Percentiles rank a stretch among this genome's conserved stretches.
Conservation (phyloP, 805 yeast genomes). For the Barnettozyma wickerhamii region DNA sequence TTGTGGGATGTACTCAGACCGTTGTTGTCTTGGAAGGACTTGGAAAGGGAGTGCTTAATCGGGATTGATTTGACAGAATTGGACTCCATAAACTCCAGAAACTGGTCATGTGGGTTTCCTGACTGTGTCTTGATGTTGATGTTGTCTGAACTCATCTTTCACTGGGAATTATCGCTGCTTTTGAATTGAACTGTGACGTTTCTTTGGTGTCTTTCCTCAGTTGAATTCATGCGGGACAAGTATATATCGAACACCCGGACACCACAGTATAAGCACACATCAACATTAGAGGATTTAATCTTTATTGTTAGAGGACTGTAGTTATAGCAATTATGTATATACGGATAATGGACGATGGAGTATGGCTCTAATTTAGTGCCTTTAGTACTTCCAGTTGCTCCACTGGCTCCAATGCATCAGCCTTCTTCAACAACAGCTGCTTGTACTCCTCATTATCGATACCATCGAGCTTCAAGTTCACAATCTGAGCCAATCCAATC, state of each 20-base stretch:
- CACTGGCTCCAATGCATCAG: slow-evolving; percentile 17
- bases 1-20: slow-evolving; percentile 3
- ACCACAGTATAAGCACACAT: too few relatives aligned
- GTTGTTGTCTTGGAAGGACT: slow-evolving; percentile 24
- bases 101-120: slow-evolving; percentile 8
- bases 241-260: background rate
- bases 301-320: too few relatives aligned
- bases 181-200: background rate
- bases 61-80: slow-evolving; percentile 18
- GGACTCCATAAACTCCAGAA: slow-evolving; percentile 10
- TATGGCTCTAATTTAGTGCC: slow-evolving; percentile 2
- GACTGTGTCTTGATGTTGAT: slow-evolving; percentile 6
- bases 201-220: background rate
- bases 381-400: slow-evolving; percentile 15
- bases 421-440: slow-evolving; percentile 11
- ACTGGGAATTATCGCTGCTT: background rate
- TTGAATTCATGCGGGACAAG: background rate
- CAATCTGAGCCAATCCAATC: slow-evolving; percentile 15
- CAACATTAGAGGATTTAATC: too few relatives aligned
- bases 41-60: slow-evolving; percentile 23
- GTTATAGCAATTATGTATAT: too few relatives aligned
- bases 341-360: too few relatives aligned
- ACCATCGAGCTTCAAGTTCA: slow-evolving; percentile 13
- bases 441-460: slow-evolving; percentile 17
- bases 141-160: slow-evolving; percentile 2